These are phyloP conservation scores for Exophiala sideris DNA, from an alignment of 2,329 filamentous ascomycete species.

Conservation along the genomic window DNA sequence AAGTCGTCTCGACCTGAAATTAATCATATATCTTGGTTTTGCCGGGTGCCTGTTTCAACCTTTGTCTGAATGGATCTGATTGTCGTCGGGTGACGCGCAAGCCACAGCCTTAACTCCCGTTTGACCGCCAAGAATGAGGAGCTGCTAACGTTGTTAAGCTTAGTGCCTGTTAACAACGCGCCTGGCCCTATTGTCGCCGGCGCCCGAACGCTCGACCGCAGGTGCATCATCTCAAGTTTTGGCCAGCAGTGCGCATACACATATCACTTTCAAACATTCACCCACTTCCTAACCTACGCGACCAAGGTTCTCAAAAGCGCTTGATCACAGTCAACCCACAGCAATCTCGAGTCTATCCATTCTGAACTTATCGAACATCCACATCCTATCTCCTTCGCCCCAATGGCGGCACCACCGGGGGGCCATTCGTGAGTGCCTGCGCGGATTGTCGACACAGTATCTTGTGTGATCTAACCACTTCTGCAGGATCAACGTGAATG, in stretches of 20 bases:
- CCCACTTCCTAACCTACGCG: constrained; percentile 2
- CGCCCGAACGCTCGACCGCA: constrained; percentile 6
- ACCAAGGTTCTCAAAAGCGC: constrained; percentile 12
- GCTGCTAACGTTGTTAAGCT: neutral
- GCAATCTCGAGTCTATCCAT: constrained; percentile 14
- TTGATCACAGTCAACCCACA: constrained; percentile 11
- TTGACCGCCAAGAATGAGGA: constrained; percentile 17
- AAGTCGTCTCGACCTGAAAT: too few relatives aligned
- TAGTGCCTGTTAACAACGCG: neutral
- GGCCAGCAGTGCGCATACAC: constrained; percentile 16
- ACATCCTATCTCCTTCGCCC: constrained; percentile 25
- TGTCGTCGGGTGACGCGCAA: constrained; percentile 13
- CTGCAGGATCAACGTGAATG: constrained; percentile 67
- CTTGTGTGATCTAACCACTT: constrained; percentile 5
- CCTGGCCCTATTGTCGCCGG: neutral
- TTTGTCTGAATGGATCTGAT: neutral
- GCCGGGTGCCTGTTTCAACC: constrained; percentile 10
- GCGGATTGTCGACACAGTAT: constrained; percentile 27
- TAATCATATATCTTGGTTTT: neutral
- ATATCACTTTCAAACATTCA: constrained; percentile 15
- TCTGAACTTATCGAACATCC: constrained; percentile 13
- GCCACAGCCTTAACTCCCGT: constrained; percentile 15
- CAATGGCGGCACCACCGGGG: constrained; percentile 42
- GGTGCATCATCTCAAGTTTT: constrained; percentile 17
- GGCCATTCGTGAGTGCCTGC: constrained; percentile 44